These are phyloP conservation scores for Penicillium manginii DNA, from an alignment of 495 filamentous ascomycete species.

Conservation along the genomic window DNA sequence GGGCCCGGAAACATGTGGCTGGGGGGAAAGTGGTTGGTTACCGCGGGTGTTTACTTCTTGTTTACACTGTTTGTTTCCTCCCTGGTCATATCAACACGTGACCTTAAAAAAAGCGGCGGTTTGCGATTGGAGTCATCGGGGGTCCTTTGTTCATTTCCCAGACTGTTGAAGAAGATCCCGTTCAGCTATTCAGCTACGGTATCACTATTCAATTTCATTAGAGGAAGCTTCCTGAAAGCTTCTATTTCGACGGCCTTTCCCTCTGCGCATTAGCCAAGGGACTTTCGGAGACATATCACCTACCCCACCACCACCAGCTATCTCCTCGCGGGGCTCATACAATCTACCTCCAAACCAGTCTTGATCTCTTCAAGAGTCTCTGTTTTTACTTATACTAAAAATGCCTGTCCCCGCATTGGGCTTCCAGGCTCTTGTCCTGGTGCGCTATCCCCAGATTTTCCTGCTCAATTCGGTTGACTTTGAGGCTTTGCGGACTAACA, in stretches of 20 bases:
- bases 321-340: neutral
- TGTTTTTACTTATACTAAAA: neutral
- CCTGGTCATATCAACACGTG: slow-evolving; percentile 27
- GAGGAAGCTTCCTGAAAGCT: neutral
- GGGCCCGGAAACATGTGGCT: slow-evolving; percentile 52
- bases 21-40: slow-evolving; percentile 29
- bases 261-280: neutral
- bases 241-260: neutral
- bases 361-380: neutral
- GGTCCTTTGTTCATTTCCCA: neutral
- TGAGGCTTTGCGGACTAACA: neutral
- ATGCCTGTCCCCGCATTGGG: slow-evolving; percentile 71
- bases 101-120: slow-evolving; percentile 30
- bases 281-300: neutral
- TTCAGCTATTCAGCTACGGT: too few relatives aligned
- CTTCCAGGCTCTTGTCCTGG: slow-evolving; percentile 92
- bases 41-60: slow-evolving; percentile 23
- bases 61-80: slow-evolving; percentile 15
- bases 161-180: too few relatives aligned
- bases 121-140: slow-evolving; percentile 4
- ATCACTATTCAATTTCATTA: neutral
- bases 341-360: neutral
- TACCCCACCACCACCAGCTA: neutral
- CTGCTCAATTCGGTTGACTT: slow-evolving; percentile 51
- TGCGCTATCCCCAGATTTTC: slow-evolving; percentile 72